A percentile compares a stretch with the other conserved stretches of the same genome.
Evolutionary conservation across 148 eudicot species (phyloP).

Genomic region (Gaultheria prostrata): DNA sequence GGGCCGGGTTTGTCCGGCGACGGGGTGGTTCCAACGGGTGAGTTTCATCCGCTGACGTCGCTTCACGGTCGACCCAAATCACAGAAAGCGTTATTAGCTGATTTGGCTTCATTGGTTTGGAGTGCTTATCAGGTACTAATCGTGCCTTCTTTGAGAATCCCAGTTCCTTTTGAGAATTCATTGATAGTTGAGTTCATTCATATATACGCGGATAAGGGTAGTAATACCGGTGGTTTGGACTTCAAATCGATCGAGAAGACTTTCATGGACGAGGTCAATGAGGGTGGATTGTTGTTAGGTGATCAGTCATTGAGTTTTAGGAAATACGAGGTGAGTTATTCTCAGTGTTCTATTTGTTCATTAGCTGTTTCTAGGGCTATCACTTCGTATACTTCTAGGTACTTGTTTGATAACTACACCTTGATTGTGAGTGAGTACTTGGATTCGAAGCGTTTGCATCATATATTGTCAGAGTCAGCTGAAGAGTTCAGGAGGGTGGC

Average conservation of each 20-base stretch:
- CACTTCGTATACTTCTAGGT: conserved; percentile 84
- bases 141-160: conserved; percentile 84
- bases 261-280: conserved; percentile 59
- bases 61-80: conserved; percentile 67
- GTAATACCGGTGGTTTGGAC: conserved; percentile 50
- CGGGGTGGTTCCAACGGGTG: conserved; percentile 76
- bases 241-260: conserved; percentile 63
- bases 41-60: conserved; percentile 72
- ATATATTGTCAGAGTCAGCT: conserved; percentile 50
- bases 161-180: conserved; percentile 67
- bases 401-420: conserved; percentile 88
- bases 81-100: conserved; percentile 64
- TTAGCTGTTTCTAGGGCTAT: conserved; percentile 68
- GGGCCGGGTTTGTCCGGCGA: conserved; percentile 94
- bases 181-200: conserved; percentile 78
- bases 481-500: conserved; percentile 79
- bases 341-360: conserved; percentile 74
- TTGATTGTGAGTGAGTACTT: conserved; percentile 93
- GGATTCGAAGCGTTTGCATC: conserved; percentile 81
- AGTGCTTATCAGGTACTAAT: conserved; percentile 86
- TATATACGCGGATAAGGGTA: conserved; percentile 37
- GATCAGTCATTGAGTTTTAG: conserved; percentile 73
- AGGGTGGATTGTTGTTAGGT: conserved; percentile 59
- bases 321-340: conserved; percentile 57
- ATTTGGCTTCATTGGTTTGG: conserved; percentile 76